Conservation (phyloP, 139 green algal species). For the Micromonas commoda region DNA sequence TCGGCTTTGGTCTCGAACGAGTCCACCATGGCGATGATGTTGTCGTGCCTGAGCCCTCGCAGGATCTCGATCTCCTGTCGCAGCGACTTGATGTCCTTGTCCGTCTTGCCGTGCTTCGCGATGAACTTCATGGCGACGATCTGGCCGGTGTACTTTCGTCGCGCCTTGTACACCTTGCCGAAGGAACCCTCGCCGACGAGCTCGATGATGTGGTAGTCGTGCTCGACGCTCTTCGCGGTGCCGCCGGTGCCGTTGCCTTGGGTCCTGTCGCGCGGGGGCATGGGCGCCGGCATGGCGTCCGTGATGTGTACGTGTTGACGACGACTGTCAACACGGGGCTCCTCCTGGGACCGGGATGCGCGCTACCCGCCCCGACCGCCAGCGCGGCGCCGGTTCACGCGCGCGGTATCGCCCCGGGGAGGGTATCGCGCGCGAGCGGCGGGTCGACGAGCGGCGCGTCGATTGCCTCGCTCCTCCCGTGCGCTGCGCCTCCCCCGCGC, state of each 20-base stretch:
- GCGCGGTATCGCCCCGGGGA: too few species aligned
- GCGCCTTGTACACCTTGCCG: conserved; percentile 69
- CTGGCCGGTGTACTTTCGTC: conserved; percentile 49
- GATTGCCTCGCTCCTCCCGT: too few species aligned
- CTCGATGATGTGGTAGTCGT: conserved; percentile 89
- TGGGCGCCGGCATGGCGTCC: too few species aligned
- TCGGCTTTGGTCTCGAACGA: conserved; percentile 91
- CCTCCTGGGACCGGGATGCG: too few species aligned
- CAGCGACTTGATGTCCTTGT: conserved; percentile 79
- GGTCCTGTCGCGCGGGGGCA: too few species aligned
- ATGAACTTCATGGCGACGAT: conserved; percentile 99
- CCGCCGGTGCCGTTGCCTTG: not conserved
- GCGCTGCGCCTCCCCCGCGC: too few species aligned
- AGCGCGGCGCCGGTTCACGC: too few species aligned
- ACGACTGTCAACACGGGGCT: too few species aligned
- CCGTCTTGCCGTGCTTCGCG: conserved; percentile 73
- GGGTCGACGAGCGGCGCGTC: too few species aligned
- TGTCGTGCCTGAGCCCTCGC: conserved; percentile 74
- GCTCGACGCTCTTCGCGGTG: conserved; percentile 38
- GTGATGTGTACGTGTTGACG: too few species aligned
- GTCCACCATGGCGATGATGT: conserved; percentile 94
- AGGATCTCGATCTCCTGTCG: conserved; percentile 94
- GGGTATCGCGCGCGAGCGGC: too few species aligned
- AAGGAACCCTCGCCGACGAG: conserved; percentile 91
- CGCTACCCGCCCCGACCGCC: too few species aligned